Evolutionary conservation across 441 rosid species (phyloP).

Genomic region (Rhodomyrtus psidioides): DNA sequence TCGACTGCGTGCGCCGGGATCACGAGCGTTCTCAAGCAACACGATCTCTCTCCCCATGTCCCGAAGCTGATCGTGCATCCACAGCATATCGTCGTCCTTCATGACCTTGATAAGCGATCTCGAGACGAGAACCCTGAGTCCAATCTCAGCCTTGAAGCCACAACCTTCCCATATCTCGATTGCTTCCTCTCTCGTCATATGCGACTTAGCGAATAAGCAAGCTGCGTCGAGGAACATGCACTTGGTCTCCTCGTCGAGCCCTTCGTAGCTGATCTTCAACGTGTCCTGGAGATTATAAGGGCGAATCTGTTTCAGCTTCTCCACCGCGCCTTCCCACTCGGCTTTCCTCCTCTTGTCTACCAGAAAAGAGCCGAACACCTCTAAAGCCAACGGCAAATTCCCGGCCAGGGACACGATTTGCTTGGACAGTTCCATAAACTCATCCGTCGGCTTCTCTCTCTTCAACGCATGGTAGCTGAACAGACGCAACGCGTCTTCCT

Average conservation of each 20-base stretch:
- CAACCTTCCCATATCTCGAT: conserved; percentile 41
- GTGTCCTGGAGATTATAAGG: conserved; percentile 19
- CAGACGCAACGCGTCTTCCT: conserved; percentile 3
- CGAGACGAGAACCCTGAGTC: conserved; percentile 27
- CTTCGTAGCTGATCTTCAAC: conserved; percentile 19
- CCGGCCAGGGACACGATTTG: conserved; percentile 31
- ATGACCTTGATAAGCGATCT: conserved; percentile 44
- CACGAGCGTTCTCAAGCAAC: conserved; percentile 3
- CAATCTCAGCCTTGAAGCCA: conserved; percentile 31
- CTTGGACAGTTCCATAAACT: conserved; percentile 25
- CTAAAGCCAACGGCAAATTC: conserved; percentile 43
- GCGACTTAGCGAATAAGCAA: neutral
- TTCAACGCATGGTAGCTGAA: conserved; percentile 49
- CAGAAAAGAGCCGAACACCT: conserved; percentile 54
- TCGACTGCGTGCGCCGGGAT: conserved; percentile 40
- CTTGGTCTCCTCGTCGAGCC: neutral
- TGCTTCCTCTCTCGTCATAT: conserved; percentile 8
- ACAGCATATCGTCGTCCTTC: conserved; percentile 6
- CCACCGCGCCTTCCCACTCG: conserved; percentile 34
- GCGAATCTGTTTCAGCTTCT: conserved; percentile 25
- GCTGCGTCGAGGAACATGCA: neutral
- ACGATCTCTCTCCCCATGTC: conserved; percentile 68
- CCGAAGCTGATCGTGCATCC: conserved; percentile 65
- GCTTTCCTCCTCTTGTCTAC: conserved; percentile 30
- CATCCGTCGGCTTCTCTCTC: conserved; percentile 31